Percentiles rank a stretch among this genome's conserved stretches.
Conservation (phyloP, 495 filamentous ascomycete genomes). For the Tuber indicum region DNA sequence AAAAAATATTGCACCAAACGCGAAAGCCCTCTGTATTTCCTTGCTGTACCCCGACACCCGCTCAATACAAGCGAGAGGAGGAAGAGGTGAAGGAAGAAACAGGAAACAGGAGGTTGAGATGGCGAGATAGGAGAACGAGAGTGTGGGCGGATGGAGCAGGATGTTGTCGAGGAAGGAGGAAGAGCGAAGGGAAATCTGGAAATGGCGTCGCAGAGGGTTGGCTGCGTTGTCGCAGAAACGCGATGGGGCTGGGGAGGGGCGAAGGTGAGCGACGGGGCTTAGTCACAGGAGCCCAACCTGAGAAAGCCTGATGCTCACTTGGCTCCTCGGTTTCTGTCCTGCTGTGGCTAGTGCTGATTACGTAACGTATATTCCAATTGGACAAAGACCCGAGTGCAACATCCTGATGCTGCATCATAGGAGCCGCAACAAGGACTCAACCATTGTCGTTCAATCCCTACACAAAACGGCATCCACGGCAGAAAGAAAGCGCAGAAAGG, state of each 20-base stretch:
- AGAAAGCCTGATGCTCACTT: background rate
- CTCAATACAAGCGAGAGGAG: slow-evolving; percentile 9
- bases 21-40: background rate
- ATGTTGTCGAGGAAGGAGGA: background rate
- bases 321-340: background rate
- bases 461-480: background rate
- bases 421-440: background rate
- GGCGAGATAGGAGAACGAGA: background rate
- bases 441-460: background rate
- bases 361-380: background rate
- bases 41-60: background rate
- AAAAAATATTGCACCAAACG: slow-evolving; percentile 1
- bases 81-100: slow-evolving; percentile 18
- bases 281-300: background rate
- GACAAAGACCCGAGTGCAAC: background rate
- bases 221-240: slow-evolving; percentile 38
- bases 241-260: slow-evolving; percentile 31
- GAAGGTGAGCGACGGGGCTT: background rate
- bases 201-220: slow-evolving; percentile 20
- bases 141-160: slow-evolving; percentile 1
- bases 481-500: background rate
- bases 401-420: background rate
- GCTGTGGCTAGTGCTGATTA: background rate
- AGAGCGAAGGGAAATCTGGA: background rate
- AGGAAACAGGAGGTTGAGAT: slow-evolving; percentile 13